phyloP scores from a whole-genome alignment of 129 eudicot species.

The Pseudognaphalium luteoalbum region DNA sequence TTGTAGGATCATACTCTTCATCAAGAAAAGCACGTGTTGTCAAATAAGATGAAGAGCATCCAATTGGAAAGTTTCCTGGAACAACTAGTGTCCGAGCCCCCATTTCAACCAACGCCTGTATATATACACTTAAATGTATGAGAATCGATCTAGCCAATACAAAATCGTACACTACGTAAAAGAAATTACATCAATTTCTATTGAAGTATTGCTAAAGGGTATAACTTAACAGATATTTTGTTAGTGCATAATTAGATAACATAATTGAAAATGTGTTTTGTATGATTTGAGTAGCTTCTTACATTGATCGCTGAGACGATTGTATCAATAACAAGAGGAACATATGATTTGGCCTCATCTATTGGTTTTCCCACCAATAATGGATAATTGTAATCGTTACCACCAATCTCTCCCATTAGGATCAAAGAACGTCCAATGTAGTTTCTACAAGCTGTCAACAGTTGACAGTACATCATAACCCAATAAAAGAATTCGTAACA shows the following conservation, averaged over 20 bases:
- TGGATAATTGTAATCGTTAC: constrained; percentile 60
- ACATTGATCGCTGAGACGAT: constrained; percentile 29
- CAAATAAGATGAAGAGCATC: constrained; percentile 29
- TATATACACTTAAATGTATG: too few relatives aligned
- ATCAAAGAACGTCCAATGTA: constrained; percentile 43
- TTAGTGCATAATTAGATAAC: neutral
- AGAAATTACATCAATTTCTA: too few relatives aligned
- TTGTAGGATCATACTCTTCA: constrained; percentile 43
- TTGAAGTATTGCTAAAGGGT: too few relatives aligned
- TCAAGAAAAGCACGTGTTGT: neutral
- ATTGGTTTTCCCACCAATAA: constrained; percentile 24
- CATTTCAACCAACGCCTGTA: constrained; percentile 28
- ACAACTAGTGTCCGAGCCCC: constrained; percentile 37
- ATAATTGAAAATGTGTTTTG: too few relatives aligned
- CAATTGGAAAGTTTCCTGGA: constrained; percentile 40
- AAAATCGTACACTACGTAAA: too few relatives aligned
- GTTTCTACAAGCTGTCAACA: constrained; percentile 39
- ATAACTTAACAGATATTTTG: too few relatives aligned
- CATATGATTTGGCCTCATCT: constrained; percentile 21
- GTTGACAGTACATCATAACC: too few relatives aligned
- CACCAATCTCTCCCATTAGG: constrained; percentile 73
- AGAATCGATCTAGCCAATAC: too few relatives aligned
- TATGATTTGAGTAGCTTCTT: constrained; percentile 6
- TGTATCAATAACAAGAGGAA: constrained; percentile 31
- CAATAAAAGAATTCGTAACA: too few relatives aligned